A percentile compares a stretch with the other conserved stretches of the same genome.
These are phyloP conservation scores for Pichia sp. DNA, from an alignment of 1,139 yeast genomes.

Conservation along the genomic window DNA sequence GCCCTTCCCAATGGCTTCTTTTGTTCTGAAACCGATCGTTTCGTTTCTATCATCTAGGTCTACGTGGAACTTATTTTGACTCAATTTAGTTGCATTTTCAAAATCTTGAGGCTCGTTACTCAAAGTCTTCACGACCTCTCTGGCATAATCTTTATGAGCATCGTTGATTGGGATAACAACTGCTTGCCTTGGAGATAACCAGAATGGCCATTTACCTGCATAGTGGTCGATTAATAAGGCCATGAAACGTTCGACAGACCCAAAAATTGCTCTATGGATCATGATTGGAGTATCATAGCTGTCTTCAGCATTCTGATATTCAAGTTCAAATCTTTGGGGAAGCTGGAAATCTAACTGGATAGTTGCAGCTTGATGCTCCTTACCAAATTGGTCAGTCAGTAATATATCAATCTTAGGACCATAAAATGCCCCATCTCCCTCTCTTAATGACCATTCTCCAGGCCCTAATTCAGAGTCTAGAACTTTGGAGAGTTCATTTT, in stretches of 20 bases:
- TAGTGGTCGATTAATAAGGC: constrained; percentile 89
- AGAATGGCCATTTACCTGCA: constrained; percentile 96
- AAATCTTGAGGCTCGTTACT: constrained; percentile 41
- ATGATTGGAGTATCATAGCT: constrained; percentile 67
- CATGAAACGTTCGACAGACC: constrained; percentile 87
- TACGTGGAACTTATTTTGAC: constrained; percentile 62
- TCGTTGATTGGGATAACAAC: constrained; percentile 73
- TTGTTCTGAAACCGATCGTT: constrained; percentile 75
- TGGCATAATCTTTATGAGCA: constrained; percentile 52
- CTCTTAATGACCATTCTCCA: constrained; percentile 76
- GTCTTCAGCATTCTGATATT: constrained; percentile 54
- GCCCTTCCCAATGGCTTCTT: constrained; percentile 71
- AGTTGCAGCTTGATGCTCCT: constrained; percentile 98
- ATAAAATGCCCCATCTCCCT: constrained; percentile 98
- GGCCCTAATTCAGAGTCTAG: constrained; percentile 67
- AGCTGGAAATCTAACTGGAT: constrained; percentile 97
- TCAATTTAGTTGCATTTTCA: constrained; percentile 45
- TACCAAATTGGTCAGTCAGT: constrained; percentile 84
- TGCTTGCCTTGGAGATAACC: constrained; percentile 96
- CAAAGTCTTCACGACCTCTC: constrained; percentile 41
- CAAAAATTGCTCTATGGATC: constrained; percentile 94
- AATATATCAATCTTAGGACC: constrained; percentile 97
- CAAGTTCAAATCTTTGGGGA: constrained; percentile 82
- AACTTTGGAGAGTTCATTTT: constrained; percentile 67
- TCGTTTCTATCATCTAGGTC: constrained; percentile 74